phyloP scores from a whole-genome alignment of 2,329 filamentous ascomycete genomes.

The Leptographium procerum region DNA sequence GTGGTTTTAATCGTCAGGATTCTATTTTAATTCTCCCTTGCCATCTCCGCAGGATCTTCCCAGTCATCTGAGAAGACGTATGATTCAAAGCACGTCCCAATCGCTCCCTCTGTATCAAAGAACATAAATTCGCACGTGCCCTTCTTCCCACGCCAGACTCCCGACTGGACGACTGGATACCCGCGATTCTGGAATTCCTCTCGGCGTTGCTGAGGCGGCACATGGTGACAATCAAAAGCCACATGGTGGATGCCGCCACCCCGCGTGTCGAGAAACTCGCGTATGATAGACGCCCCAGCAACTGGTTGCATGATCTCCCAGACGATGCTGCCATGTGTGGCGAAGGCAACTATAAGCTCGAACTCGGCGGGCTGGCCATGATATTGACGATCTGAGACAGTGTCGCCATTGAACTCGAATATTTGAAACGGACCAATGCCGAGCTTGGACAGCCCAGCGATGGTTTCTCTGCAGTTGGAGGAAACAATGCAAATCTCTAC shows the following conservation, averaged over 20 bases:
- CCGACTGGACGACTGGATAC: neutral
- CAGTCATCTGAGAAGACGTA: neutral
- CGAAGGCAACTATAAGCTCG: neutral
- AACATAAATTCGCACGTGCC: neutral
- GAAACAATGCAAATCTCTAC: neutral
- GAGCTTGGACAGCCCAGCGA: neutral
- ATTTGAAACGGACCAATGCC: neutral
- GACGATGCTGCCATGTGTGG: neutral
- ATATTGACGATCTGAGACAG: neutral
- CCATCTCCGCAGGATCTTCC: neutral
- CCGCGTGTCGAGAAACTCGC: neutral
- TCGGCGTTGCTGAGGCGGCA: neutral
- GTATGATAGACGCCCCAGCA: neutral
- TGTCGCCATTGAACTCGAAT: neutral
- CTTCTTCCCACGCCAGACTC: neutral
- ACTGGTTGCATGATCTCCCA: neutral
- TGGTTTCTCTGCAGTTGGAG: neutral
- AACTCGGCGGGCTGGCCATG: neutral
- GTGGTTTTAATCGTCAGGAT: too few relatives aligned
- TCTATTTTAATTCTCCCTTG: neutral
- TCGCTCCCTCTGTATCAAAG: neutral
- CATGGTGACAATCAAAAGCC: neutral
- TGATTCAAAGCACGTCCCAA: neutral
- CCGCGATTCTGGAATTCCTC: neutral
- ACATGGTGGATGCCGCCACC: neutral